Evolutionary conservation across 164 flowering plant genomes (phyloP).

Genomic region (Chimonanthus praecox): DNA sequence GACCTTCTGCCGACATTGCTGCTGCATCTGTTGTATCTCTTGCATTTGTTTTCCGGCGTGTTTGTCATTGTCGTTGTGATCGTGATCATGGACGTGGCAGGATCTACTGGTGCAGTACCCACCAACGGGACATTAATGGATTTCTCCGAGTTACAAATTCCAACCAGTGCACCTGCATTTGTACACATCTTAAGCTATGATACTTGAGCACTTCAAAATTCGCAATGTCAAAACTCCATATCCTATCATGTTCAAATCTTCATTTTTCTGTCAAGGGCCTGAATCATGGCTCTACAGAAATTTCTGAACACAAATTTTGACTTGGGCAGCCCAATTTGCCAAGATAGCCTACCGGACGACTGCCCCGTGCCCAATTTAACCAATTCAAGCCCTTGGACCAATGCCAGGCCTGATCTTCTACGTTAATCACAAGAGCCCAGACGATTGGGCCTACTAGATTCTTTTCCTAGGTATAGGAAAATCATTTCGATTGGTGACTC

Average conservation of each 20-base stretch:
- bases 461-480: no score
- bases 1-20: constrained; percentile 26
- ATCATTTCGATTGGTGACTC: no score
- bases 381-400: no score
- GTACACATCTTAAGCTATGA: not conserved
- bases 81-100: not conserved
- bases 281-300: not conserved
- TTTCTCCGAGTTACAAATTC: constrained; percentile 37
- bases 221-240: no score
- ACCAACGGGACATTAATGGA: not conserved
- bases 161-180: constrained; percentile 21
- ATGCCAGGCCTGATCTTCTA: no score
- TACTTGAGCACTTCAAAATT: no score
- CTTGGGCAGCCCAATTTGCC: not conserved
- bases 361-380: not conserved
- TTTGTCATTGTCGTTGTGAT: constrained; percentile 25
- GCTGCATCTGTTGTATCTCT: constrained; percentile 20
- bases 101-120: not conserved
- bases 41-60: constrained; percentile 14
- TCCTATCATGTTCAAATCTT: not conserved
- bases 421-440: no score
- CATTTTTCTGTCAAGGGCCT: not conserved
- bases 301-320: not conserved
- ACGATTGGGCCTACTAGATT: no score
- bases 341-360: not conserved